These are phyloP conservation scores for Tylopilus sp. DNA, from an alignment of 1,284 basidiomycete species.

Conservation along the genomic window DNA sequence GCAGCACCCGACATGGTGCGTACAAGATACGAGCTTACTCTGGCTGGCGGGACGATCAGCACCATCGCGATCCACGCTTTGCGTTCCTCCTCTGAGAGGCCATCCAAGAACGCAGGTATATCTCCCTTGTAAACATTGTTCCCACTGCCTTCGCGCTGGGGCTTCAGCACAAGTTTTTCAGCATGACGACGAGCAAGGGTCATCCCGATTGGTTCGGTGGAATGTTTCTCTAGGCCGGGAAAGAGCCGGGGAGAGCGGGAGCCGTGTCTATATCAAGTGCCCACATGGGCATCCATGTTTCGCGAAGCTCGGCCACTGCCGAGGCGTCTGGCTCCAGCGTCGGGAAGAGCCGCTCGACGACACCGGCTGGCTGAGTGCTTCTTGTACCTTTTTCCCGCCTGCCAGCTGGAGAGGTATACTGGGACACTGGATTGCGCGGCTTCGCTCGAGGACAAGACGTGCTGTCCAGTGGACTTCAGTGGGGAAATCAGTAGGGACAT, in stretches of 20 bases:
- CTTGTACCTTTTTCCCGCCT: slow-evolving; percentile 95
- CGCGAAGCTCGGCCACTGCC: slow-evolving; percentile 60
- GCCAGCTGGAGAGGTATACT: slow-evolving; percentile 92
- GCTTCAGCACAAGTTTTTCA: too few species aligned
- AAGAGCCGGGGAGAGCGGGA: background rate
- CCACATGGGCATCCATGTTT: slow-evolving; percentile 88
- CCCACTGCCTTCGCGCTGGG: slow-evolving; percentile 81
- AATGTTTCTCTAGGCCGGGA: background rate
- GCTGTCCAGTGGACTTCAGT: slow-evolving; percentile 71
- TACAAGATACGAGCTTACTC: slow-evolving; percentile 79
- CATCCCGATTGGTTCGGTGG: too few species aligned
- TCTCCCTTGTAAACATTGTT: slow-evolving; percentile 94
- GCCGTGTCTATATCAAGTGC: slow-evolving; percentile 60
- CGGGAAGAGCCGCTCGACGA: slow-evolving; percentile 79
- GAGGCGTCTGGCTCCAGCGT: slow-evolving; percentile 59
- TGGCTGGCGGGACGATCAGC: slow-evolving; percentile 83
- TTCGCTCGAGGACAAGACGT: slow-evolving; percentile 82
- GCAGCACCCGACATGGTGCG: slow-evolving; percentile 58
- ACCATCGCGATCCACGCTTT: slow-evolving; percentile 96
- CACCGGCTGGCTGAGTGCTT: slow-evolving; percentile 82
- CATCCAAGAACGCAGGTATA: slow-evolving; percentile 83
- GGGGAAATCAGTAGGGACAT: slow-evolving; percentile 88
- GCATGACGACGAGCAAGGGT: too few species aligned
- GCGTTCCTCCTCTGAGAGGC: slow-evolving; percentile 65
- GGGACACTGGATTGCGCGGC: slow-evolving; percentile 93